Percentiles rank a stretch among this genome's conserved stretches.
These are phyloP conservation scores for Flaveria bidentis DNA, from an alignment of 129 eudicot species.

Conservation along the genomic window DNA sequence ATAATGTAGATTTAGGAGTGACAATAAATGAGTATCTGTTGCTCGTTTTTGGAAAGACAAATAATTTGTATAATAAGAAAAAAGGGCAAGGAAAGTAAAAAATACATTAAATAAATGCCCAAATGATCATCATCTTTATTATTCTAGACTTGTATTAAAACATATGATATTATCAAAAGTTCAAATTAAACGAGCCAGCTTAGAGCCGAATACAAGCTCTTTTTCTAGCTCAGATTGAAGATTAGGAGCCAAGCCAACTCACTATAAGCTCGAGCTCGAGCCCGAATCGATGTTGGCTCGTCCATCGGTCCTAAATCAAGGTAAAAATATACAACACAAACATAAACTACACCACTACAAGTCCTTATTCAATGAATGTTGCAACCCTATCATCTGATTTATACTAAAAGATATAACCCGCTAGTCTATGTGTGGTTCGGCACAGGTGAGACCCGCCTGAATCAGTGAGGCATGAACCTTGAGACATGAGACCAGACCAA, in stretches of 20 bases:
- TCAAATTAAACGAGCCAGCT: background rate
- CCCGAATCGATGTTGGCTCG: background rate
- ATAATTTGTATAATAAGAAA: no score
- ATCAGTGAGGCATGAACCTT: constrained; percentile 18
- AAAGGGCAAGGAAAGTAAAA: no score
- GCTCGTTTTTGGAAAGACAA: no score
- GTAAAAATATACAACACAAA: constrained; percentile 17
- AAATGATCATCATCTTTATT: no score
- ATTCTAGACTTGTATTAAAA: no score
- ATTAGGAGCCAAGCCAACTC: background rate
- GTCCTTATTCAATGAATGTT: constrained; percentile 30
- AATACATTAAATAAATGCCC: no score
- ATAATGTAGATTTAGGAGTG: no score
- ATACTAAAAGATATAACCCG: background rate
- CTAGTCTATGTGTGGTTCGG: background rate
- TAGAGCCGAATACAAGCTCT: background rate
- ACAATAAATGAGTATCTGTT: no score
- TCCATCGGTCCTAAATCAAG: background rate
- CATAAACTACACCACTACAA: constrained; percentile 20
- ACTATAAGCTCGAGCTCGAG: background rate
- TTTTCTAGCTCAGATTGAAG: background rate
- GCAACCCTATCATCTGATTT: constrained; percentile 24
- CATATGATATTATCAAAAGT: background rate
- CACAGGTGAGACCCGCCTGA: background rate
- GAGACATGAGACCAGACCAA: constrained; percentile 14